Conservation (phyloP, 225 moss, liverwort and hornwort genomes). For the Ulota crispa region DNA sequence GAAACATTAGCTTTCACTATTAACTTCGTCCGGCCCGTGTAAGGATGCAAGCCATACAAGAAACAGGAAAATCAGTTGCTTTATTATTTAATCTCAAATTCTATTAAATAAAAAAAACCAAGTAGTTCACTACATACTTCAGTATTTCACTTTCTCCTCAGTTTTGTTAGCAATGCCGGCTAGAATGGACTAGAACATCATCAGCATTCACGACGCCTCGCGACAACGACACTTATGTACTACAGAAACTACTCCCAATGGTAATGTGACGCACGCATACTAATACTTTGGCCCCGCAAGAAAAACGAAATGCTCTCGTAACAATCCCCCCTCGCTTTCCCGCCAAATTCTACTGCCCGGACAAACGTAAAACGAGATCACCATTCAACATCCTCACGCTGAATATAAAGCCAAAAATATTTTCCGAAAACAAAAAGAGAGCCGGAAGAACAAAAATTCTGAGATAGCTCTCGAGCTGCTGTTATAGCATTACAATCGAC, state of each 20-base stretch:
- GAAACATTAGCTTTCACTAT: neutral
- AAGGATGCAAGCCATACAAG: neutral
- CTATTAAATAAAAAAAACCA: neutral
- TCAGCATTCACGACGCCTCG: neutral
- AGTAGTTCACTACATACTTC: neutral
- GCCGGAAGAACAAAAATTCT: neutral
- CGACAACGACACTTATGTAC: neutral
- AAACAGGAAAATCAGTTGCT: neutral
- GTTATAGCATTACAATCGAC: neutral
- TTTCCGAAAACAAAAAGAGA: neutral
- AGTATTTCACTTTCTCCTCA: neutral
- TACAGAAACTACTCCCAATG: neutral
- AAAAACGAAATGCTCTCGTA: neutral
- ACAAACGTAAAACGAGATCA: neutral
- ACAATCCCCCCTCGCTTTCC: neutral
- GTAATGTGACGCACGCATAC: neutral
- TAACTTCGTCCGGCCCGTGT: neutral
- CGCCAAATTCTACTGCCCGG: neutral
- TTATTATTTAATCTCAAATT: too few species aligned
- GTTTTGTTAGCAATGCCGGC: neutral
- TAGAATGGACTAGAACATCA: neutral
- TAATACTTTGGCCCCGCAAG: neutral
- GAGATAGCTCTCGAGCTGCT: neutral
- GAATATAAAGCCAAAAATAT: neutral
- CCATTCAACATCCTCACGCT: neutral